Evolutionary conservation across 1,139 yeast species (phyloP).

Genomic region (Zygoascus hellenicus): DNA sequence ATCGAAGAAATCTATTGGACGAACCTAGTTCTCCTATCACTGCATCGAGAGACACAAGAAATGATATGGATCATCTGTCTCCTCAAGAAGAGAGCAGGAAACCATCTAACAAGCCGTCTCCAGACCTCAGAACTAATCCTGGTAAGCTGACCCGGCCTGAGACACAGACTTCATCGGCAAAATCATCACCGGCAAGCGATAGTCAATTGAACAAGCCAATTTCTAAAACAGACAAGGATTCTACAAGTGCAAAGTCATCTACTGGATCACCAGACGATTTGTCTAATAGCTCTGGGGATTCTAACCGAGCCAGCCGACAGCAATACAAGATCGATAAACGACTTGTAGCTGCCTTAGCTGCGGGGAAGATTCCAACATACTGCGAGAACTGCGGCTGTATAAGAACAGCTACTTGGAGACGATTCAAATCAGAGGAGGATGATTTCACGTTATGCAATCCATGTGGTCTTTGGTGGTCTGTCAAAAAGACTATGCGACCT

Average conservation of each 20-base stretch:
- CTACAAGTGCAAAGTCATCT: no score
- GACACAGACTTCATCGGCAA: not conserved
- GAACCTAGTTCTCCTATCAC: not conserved
- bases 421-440: slow-evolving; percentile 19
- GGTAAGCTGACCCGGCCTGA: no score
- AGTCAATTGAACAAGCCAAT: not conserved
- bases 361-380: slow-evolving; percentile 25
- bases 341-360: slow-evolving; percentile 18
- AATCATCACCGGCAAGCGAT: not conserved
- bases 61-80: not conserved
- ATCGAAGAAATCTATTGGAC: not conserved
- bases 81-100: not conserved
- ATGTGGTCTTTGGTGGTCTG: slow-evolving; percentile 34
- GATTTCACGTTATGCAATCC: slow-evolving; percentile 32
- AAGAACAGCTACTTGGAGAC: slow-evolving; percentile 36
- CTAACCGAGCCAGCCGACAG: slow-evolving; percentile 6
- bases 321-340: slow-evolving; percentile 17
- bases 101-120: not conserved
- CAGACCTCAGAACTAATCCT: not conserved
- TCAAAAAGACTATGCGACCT: slow-evolving; percentile 34
- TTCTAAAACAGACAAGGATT: no score
- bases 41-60: not conserved
- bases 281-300: not conserved
- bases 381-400: slow-evolving; percentile 37
- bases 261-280: no score